Base-by-base conservation (phyloP, 129 eudicot species). In the Chrysanthemum seticuspe region DNA sequence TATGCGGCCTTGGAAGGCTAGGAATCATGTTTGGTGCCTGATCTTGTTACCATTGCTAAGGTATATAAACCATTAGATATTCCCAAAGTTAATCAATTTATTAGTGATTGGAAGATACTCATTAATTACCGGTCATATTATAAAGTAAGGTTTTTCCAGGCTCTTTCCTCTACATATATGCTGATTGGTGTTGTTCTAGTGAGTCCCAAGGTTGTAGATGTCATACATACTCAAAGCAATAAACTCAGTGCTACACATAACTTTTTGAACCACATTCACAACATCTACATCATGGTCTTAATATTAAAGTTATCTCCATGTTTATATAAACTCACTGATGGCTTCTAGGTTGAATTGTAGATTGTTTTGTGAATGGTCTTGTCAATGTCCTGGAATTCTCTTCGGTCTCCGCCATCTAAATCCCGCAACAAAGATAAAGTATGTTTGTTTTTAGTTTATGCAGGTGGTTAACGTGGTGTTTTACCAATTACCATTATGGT, bases 131-230 rank as follows among this genome's bases (percentile, higher is more conserved):
- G 29, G 29, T 27, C 29, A 27, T 27, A 27, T 27, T 25, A 25
- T 25, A 1, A 27, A 27, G 3, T 31, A 31, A 31, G 36, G 36
- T 29, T 34, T 34, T 58, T 71, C 6, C 89, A 90, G 98, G 98
- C 98, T 51, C 91, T 93, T 48, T 90, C 98, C 12, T 94, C 98
- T 1, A 96, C 87, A 54, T 94, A 94, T 68, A 81, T 94, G 91
- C 98, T 97, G 9, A 90, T 94, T 73, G 97, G 97, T 78, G 98
- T 96, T 34, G 87, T 94, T 62, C 90, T 94, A 61, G 89, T 94
- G 56, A 79, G 96, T 84, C 93, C 96, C 15, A 79, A 84, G 75
- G 75, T 94, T 62, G 71, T 89, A 29, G 91, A 94, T 74, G 98
- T 90, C 68, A 85, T 94, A 72, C 57, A 87, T 83, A 76, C 97